Base-by-base conservation (phyloP, 305 asterid genomes). In the Plantago lanceolata region DNA sequence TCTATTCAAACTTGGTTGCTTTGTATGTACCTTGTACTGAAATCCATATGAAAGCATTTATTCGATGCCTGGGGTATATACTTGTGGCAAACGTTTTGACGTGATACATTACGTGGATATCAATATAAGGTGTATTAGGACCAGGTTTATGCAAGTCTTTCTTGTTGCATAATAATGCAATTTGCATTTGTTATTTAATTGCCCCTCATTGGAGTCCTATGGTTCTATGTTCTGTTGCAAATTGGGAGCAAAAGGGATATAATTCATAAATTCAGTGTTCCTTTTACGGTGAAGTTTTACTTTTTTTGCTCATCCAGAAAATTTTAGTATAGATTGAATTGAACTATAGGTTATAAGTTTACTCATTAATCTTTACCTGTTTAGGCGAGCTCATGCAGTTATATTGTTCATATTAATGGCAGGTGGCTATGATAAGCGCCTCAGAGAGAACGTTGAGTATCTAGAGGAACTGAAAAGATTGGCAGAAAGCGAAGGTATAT, bases 351-450 rank as follows among this genome's bases (percentile, higher is more conserved):
- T 11, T 19, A 35, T 35, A 18, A 37, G 28, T 51, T 3, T 24
- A 51, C 57, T 9, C 28, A 9, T 58, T 20, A 7, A 4, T 47
- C 54, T 8, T 61, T 61, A 35, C 15, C 19, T 45, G 35, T 20
- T 20, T 18, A 29, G 29, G 63, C 37, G 20, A 50, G 40, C 18
- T 61, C 45, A 62, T 61, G 14, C 6, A 33, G 33, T 19, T 60
- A 35, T 35, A 15, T 19, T 7, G 7, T 52, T 20, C 19, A n/a
- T 53, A 24, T 21, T 17, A 65, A 65, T 40, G 19, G 2, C 79
- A 93, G 98, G 98, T 74, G 98, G 98, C 56, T 93, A 71, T 66
- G 98, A 93, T 74, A 67, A 70, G 57, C 95, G 96, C 57, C 87
- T 93, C 24, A 80, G 85, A 65, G 99, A 93, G 80, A 93, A 89